A percentile compares a stretch with the other conserved stretches of the same genome.
Evolutionary conservation across 352 stramenopile genomes (phyloP).

Genomic region (Phytophthora pluvialis): DNA sequence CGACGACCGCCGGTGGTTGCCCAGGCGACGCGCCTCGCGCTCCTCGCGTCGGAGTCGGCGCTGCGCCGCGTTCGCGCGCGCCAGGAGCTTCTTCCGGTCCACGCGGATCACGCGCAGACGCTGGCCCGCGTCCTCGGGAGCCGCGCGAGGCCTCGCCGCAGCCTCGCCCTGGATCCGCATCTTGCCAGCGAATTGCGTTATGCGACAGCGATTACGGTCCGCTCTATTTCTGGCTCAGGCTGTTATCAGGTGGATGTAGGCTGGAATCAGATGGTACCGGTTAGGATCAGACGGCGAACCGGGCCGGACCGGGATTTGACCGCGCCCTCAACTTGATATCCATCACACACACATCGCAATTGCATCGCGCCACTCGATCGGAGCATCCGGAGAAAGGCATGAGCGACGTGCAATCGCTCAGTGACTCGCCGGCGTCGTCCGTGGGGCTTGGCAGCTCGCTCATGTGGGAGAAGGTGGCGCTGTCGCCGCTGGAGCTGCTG

Average conservation of each 20-base stretch:
- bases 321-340: constrained; percentile 14
- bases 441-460: constrained; percentile 61
- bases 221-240: constrained; percentile 1
- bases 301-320: constrained; percentile 16
- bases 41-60: constrained; percentile 29
- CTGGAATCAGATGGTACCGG: constrained; percentile 17
- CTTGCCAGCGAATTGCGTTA: constrained; percentile 19
- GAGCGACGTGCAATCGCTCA: constrained; percentile 55
- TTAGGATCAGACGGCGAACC: constrained; percentile 25
- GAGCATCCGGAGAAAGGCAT: constrained; percentile 29
- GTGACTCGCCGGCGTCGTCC: constrained; percentile 49
- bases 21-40: constrained; percentile 24
- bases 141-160: constrained; percentile 16
- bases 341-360: constrained; percentile 33
- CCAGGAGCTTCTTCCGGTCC: constrained; percentile 42
- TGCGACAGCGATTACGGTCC: constrained; percentile 13
- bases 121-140: constrained; percentile 4
- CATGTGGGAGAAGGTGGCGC: constrained; percentile 81
- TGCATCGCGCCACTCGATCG: constrained; percentile 10
- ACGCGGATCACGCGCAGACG: constrained; percentile 51
- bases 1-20: constrained; percentile 25
- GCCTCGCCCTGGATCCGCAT: constrained; percentile 34
- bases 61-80: constrained; percentile 30
- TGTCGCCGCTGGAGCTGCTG: constrained; percentile 76
- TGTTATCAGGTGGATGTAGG: constrained; percentile 21